These are phyloP conservation scores for Talaromyces nanjingensis DNA, from an alignment of 495 filamentous ascomycete genomes.

Conservation along the genomic window DNA sequence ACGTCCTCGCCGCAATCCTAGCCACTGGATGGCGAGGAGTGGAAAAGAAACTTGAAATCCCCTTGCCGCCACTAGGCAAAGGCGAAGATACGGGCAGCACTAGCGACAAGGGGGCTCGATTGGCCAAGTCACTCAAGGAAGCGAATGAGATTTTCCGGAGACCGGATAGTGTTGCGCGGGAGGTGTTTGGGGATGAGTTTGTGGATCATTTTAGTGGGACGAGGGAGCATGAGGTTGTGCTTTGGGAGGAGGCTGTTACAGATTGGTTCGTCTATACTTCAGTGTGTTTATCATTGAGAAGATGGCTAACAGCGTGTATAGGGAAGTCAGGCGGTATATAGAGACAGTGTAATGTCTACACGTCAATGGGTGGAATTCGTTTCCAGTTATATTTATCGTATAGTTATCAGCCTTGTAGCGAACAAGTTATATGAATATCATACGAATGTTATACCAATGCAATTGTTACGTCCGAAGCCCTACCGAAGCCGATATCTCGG, in stretches of 20 bases:
- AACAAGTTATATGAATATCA: background rate
- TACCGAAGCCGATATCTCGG: background rate
- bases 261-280: constrained; percentile 61
- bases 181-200: constrained; percentile 91
- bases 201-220: constrained; percentile 94
- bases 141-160: constrained; percentile 69
- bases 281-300: background rate
- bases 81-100: constrained; percentile 61
- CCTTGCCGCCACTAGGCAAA: constrained; percentile 72
- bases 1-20: constrained; percentile 80
- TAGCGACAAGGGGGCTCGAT: constrained; percentile 46
- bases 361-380: background rate
- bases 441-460: too few species aligned
- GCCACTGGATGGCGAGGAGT: constrained; percentile 85
- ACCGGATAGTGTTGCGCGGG: constrained; percentile 73
- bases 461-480: too few species aligned
- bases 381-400: background rate
- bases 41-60: constrained; percentile 79
- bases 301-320: constrained; percentile 18
- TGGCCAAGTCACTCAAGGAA: constrained; percentile 78
- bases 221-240: constrained; percentile 77
- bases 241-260: constrained; percentile 94
- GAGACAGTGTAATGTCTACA: constrained; percentile 31
- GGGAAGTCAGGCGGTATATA: constrained; percentile 46
- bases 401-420: background rate